These are phyloP conservation scores for Sicyos edulis DNA, from an alignment of 306 rosid genomes.

Conservation along the genomic window DNA sequence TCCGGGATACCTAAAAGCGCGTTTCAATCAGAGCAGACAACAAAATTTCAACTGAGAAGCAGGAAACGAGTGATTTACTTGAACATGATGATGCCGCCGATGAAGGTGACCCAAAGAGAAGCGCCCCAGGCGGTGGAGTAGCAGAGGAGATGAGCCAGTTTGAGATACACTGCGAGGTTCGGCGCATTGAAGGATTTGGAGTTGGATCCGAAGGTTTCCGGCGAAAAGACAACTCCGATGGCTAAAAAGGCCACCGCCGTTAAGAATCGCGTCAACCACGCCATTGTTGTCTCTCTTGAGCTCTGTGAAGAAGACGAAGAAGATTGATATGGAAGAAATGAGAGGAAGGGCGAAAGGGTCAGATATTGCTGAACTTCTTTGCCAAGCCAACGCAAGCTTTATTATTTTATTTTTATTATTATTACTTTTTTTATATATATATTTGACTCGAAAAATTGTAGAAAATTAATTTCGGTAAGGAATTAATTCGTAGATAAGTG, in stretches of 20 bases:
- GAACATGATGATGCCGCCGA: conserved; percentile 97
- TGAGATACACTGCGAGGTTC: conserved; percentile 53
- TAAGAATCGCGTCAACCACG: conserved; percentile 65
- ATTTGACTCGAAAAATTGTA: too few species aligned
- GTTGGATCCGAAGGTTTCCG: conserved; percentile 75
- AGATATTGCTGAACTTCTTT: not conserved
- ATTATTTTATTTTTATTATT: not conserved
- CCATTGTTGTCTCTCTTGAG: conserved; percentile 40
- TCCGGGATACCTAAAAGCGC: not conserved
- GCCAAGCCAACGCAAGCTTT: not conserved
- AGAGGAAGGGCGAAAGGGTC: not conserved
- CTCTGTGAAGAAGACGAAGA: not conserved
- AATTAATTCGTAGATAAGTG: too few species aligned
- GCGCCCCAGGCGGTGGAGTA: conserved; percentile 91
- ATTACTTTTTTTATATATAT: too few species aligned
- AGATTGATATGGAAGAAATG: not conserved
- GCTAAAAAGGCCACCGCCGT: conserved; percentile 78
- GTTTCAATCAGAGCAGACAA: not conserved
- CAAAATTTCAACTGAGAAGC: not conserved
- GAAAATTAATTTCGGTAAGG: too few species aligned
- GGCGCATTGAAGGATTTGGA: conserved; percentile 40
- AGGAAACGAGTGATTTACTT: conserved; percentile 37
- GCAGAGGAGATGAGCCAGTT: conserved; percentile 78
- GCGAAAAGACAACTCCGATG: conserved; percentile 81
- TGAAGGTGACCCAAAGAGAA: conserved; percentile 92